These are phyloP conservation scores for Agrocybe chaxingu DNA, from an alignment of 768 basidiomycete genomes.

Conservation along the genomic window DNA sequence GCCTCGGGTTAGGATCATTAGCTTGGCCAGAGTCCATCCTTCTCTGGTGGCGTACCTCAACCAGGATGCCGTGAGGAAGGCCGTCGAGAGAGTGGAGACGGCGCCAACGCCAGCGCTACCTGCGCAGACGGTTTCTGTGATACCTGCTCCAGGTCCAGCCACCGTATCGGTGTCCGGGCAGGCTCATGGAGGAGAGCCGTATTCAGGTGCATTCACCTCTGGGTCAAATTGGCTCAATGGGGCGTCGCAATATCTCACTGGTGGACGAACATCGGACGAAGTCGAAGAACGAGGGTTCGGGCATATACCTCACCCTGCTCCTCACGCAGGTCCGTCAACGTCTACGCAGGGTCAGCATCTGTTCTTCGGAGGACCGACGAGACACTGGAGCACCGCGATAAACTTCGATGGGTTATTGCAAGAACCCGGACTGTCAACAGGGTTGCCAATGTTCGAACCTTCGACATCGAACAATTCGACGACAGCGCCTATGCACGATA, in stretches of 20 bases:
- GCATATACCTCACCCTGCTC: too few species aligned
- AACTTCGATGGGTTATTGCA: too few species aligned
- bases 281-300: too few species aligned
- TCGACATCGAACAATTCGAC: too few species aligned
- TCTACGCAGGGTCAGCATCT: background rate
- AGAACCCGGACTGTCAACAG: too few species aligned
- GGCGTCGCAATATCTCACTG: background rate
- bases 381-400: too few species aligned
- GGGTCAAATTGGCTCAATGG: too few species aligned
- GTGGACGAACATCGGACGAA: background rate
- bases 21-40: slow-evolving; percentile 27
- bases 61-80: slow-evolving; percentile 22
- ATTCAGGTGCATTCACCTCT: background rate
- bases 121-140: background rate
- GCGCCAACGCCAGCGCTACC: background rate
- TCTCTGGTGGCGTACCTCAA: slow-evolving; percentile 31
- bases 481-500: too few species aligned
- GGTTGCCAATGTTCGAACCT: too few species aligned
- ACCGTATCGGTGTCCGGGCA: background rate
- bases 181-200: background rate
- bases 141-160: too few species aligned
- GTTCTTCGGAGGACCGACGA: too few species aligned
- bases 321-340: background rate
- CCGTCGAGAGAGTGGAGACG: slow-evolving; percentile 4
- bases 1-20: background rate